These are phyloP conservation scores for Pistacia vera DNA, from an alignment of 345 rosid genomes.

Conservation along the genomic window DNA sequence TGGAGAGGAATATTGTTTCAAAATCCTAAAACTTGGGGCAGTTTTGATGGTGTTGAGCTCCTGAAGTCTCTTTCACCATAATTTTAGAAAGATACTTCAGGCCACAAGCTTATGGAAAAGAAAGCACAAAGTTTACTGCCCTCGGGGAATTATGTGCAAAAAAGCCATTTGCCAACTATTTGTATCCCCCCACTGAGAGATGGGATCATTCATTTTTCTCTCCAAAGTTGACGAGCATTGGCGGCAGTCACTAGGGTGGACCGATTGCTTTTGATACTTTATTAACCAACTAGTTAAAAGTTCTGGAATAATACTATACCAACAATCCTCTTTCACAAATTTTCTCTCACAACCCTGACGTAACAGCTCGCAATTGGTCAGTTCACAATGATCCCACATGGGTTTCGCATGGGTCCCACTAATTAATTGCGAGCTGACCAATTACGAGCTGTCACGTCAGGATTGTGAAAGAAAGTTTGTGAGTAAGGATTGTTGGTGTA, in stretches of 20 bases:
- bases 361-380: too few species aligned
- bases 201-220: background rate
- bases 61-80: background rate
- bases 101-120: background rate
- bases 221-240: background rate
- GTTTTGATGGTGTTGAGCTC: background rate
- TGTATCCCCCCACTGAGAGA: background rate
- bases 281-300: background rate
- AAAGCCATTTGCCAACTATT: background rate
- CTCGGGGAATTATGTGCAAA: background rate
- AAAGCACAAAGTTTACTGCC: background rate
- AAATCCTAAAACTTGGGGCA: background rate
- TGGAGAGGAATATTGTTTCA: background rate
- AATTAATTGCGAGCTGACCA: too few species aligned
- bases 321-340: too few species aligned
- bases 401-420: too few species aligned
- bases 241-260: background rate
- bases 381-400: too few species aligned
- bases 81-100: background rate
- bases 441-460: too few species aligned
- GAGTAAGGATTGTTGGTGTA: too few species aligned
- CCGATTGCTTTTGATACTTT: background rate
- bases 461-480: too few species aligned
- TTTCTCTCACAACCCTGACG: too few species aligned
- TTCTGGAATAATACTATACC: background rate